Evolutionary conservation across 768 basidiomycete species (phyloP), one percentile per base, ranked within the genome.

Genomic region (Auriscalpium microsporum): DNA sequence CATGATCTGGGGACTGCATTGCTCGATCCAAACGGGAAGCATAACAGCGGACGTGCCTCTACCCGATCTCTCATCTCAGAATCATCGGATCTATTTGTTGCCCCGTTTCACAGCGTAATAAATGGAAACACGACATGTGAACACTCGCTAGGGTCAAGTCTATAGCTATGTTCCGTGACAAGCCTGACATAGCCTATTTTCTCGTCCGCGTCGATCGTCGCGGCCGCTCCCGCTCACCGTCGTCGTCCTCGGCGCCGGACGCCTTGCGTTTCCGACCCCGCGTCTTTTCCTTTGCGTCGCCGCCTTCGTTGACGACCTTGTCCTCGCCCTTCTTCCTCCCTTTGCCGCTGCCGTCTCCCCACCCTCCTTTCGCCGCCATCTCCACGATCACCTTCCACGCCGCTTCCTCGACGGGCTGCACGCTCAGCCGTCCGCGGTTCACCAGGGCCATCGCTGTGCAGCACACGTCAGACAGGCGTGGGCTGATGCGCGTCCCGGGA

Each of bases 341-440:
- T 48, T 48, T 48, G 58, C 55, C 56, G 66, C 52, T 28, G 58
- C 46, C 16, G 11, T 49, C 58, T 28, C 74, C 83, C 88, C 90
- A 95, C 1, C 92, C 93, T 1, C 93, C 93, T 33, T 71, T 76
- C 52, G 81, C 75, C 0, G 90, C 86, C 50, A 97, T 67, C 51
- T 68, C 58, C 16, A 72, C 64, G 10, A 94, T 76, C 1, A 79
- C 77, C 33, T 76, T 71, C 79, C 84, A 95, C 4, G 90, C 84
- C 9, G 68, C 72, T 56, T 78, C 72, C 21, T 77, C 72, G 0
- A 93, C 91, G 5, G 82, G 78, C 69, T 97, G 94, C 1, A 97
- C 92, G 65, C 91, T 94, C 45, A 96, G 75, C 52, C 94, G 74
- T 4, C 93, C 91, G 16, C 87, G 78, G 11, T 76, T 86, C 13